A percentile compares a stretch with the other conserved stretches of the same genome.
phyloP scores from a whole-genome alignment of 2,329 filamentous ascomycete genomes.

The Epichloe hybrida region DNA sequence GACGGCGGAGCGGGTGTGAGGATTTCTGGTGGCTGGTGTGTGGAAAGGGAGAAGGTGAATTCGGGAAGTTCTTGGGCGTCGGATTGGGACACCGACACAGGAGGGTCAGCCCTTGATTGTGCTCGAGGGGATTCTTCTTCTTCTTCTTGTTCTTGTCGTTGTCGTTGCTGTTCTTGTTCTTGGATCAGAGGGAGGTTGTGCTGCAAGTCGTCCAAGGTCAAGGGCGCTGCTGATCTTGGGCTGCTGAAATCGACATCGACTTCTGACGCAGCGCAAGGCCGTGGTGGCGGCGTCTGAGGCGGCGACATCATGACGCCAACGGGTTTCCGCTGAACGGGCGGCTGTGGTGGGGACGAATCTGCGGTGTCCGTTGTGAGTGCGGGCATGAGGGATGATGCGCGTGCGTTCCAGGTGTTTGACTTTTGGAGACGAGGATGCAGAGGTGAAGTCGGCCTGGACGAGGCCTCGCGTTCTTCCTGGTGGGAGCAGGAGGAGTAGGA shows the following conservation, averaged over 20 bases:
- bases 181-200: neutral
- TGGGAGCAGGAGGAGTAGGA: neutral
- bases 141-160: neutral
- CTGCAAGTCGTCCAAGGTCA: conserved; percentile 4
- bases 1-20: conserved; percentile 17
- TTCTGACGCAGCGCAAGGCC: conserved; percentile 5
- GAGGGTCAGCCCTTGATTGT: neutral
- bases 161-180: neutral
- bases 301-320: conserved; percentile 6
- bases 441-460: conserved; percentile 11
- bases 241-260: conserved; percentile 3
- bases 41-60: conserved; percentile 9
- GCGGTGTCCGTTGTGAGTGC: conserved; percentile 22
- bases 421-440: conserved; percentile 14
- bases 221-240: neutral
- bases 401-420: conserved; percentile 23
- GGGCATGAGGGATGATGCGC: conserved; percentile 23
- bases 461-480: neutral
- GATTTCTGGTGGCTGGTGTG: conserved; percentile 13
- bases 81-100: conserved; percentile 5
- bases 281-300: conserved; percentile 11
- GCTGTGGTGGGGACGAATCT: conserved; percentile 12
- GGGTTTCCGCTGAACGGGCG: conserved; percentile 14
- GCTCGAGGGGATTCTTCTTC: neutral
- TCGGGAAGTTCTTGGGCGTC: conserved; percentile 10